Base-by-base conservation (phyloP, 225 moss, liverwort and hornwort genomes). In the Lunularia cruciata region DNA sequence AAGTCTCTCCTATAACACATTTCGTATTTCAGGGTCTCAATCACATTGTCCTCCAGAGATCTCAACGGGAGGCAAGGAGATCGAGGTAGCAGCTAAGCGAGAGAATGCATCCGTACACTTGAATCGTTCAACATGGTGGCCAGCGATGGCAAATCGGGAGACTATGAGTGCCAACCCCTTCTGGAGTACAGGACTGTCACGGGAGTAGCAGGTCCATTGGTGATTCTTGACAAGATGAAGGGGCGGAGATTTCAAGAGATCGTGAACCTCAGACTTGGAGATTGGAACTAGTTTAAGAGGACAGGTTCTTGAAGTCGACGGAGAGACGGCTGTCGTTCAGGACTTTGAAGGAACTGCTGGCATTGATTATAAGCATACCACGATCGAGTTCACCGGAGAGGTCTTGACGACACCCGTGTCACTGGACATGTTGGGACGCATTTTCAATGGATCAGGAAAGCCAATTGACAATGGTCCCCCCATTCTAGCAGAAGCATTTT, bases 331-430 rank as follows among this genome's bases (percentile, higher is more conserved):
- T 70, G 88, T 88, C 67, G 88, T 88, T 1, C 88, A 88, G 86
- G 85, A 85, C 13, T 88, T 88, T 72, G 86, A 86, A 75, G 88
- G 88, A 58, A 88, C 86, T 5, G 53, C 81, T 6, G 88, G 88
- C 6, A 86, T 88, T 56, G 86, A 88, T 36, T 85, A 88, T 15
- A 88, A 75, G 65, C 88, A 88, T 70, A 88, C 88, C 11, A 88
- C 88, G n/a, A 86, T 88, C 33, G 88, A 88, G 79, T 88, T 88
- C 72, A 88, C 88, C 31, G 88, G 88, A 79, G 85, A 88, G 88
- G 88, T 88, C 77, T 65, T 88, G 14, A 88, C 83, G 66, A 86
- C 88, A 8, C 86, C 86, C 0, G 86, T 88, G 67, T 88, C 88
- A 2, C 65, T 88, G 80, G 88, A 88, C 77, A 88, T 88, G 88